A percentile compares a stretch with the other conserved stretches of the same genome.
These are phyloP conservation scores for Globisporangium polare DNA, from an alignment of 352 stramenopile species.

Conservation along the genomic window DNA sequence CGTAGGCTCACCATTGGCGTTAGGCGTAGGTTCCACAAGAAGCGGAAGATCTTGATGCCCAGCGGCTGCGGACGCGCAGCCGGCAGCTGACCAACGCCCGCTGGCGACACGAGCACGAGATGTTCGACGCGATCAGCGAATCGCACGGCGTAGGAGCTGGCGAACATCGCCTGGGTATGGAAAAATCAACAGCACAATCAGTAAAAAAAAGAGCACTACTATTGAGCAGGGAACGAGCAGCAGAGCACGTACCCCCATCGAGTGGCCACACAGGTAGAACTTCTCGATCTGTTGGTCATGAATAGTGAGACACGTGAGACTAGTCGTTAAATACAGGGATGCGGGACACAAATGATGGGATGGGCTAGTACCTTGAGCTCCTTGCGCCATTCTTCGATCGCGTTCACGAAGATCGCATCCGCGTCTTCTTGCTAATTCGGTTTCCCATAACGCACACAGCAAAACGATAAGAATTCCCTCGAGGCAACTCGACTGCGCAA, in stretches of 20 bases:
- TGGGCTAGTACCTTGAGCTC: conserved; percentile 30
- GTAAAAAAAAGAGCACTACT: no score
- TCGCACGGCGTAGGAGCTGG: conserved; percentile 43
- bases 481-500: no score
- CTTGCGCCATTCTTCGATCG: conserved; percentile 59
- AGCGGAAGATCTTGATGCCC: conserved; percentile 41
- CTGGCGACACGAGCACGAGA: conserved; percentile 58
- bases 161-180: conserved; percentile 48
- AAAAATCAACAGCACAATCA: neutral
- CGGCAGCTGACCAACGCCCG: conserved; percentile 45
- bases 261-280: conserved; percentile 59
- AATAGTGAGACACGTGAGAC: no score
- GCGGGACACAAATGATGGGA: neutral
- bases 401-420: conserved; percentile 54
- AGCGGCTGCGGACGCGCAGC: conserved; percentile 24
- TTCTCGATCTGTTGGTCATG: conserved; percentile 33
- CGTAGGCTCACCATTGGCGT: conserved; percentile 41
- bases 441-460: neutral
- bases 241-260: conserved; percentile 41
- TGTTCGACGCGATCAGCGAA: conserved; percentile 46
- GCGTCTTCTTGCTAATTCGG: conserved; percentile 41
- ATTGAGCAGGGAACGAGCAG: neutral
- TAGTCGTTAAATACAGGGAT: neutral
- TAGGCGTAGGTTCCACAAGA: conserved; percentile 42
- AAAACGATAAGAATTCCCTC: no score